Conservation (phyloP, 768 basidiomycete genomes). For the Amanita rubescens region DNA sequence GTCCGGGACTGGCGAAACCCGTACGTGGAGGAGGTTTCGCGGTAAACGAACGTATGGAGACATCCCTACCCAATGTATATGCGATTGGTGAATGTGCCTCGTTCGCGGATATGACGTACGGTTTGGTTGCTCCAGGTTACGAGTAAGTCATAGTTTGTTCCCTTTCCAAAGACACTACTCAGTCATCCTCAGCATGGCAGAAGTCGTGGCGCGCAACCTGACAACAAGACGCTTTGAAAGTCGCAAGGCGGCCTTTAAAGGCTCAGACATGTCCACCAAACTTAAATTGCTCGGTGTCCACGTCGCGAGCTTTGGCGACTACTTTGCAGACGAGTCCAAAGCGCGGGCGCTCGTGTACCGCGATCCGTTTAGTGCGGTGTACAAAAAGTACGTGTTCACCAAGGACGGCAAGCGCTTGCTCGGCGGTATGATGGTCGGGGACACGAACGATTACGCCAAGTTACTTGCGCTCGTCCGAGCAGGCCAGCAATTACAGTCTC, state of each 20-base stretch:
- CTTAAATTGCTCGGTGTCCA: slow-evolving; percentile 43
- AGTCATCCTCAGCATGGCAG: slow-evolving; percentile 57
- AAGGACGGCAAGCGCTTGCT: slow-evolving; percentile 64
- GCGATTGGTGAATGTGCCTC: slow-evolving; percentile 74
- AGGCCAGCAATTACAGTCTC: slow-evolving; percentile 53
- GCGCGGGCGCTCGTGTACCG: slow-evolving; percentile 33
- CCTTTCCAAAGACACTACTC: background rate
- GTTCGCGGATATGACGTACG: slow-evolving; percentile 63
- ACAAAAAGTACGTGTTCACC: slow-evolving; percentile 75
- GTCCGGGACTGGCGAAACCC: slow-evolving; percentile 42
- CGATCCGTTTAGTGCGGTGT: slow-evolving; percentile 64
- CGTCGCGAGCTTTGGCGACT: slow-evolving; percentile 70
- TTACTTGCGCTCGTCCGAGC: slow-evolving; percentile 52
- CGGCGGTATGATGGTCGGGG: slow-evolving; percentile 80
- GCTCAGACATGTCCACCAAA: slow-evolving; percentile 65
- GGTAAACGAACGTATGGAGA: slow-evolving; percentile 49
- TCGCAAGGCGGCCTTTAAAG: slow-evolving; percentile 11
- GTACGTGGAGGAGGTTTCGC: slow-evolving; percentile 52
- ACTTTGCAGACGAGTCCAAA: slow-evolving; percentile 49
- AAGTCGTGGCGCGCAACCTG: slow-evolving; percentile 67
- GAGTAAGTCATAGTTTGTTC: slow-evolving; percentile 7
- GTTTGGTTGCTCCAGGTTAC: slow-evolving; percentile 67
- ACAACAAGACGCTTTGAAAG: slow-evolving; percentile 37
- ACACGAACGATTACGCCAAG: slow-evolving; percentile 60
- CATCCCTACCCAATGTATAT: slow-evolving; percentile 51